Evolutionary conservation across 805 yeast genomes (phyloP), one percentile per base, ranked within the genome.

Genomic region (Cyberlindnera veronae): DNA sequence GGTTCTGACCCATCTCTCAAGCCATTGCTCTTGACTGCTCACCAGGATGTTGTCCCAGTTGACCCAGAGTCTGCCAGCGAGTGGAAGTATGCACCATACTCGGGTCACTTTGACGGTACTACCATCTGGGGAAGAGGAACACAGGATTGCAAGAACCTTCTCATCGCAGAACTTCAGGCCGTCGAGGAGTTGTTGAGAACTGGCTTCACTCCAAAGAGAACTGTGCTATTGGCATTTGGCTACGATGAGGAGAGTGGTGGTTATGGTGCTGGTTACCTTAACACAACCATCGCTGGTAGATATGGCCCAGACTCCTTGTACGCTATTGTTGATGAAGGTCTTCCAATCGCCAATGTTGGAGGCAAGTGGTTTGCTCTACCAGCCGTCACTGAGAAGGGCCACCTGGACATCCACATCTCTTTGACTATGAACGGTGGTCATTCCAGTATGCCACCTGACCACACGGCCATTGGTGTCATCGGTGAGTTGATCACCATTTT

Each of bases 1-100:
- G 93, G 95, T 5, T 57, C 74, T 5, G 54, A 73, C 34, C 28
- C 51, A 10, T 42, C 57, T 4, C 63, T 80, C 46, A 79, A 81
- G 57, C 95, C 95, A 12, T 50, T 80, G 20, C 54, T 86, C 61
- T 65, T 84, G 36, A 76, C 83, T 53, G 90, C 91, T 1, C 95
- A 86, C 57, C 83, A 77, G 58, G 95, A 85, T 54, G 86, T 81
- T 5, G 95, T 86, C 18, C 95, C 95, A 1, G 82, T 84, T 9
- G 84, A 79, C 50, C 57, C 61, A 12, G 74, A 71, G 22, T 77
- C 88, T 0, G 60, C 69, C 38, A 60, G 55, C 20, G 66, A 74
- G 41, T 86, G 95, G 95, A 63, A 64, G 1, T 68, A 76, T 54
- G 77, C 75, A 6, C 93, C 95, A 4, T 83, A 79, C 48, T 56